Conservation (phyloP, 345 rosid species). For the Sisymbrium irio region DNA sequence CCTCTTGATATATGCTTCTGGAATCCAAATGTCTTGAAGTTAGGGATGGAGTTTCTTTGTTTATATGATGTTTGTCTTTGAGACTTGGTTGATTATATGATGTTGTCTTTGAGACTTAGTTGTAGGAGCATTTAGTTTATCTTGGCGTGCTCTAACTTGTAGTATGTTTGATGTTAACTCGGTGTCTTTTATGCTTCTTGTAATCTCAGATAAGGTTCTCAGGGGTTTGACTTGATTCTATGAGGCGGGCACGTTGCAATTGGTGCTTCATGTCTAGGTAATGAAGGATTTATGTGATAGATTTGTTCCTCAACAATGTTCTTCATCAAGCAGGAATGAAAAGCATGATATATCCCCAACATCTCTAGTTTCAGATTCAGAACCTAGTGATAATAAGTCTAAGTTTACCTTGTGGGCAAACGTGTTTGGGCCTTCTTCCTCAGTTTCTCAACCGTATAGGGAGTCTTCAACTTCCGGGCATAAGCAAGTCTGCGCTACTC, state of each 20-base stretch:
- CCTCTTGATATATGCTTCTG: background rate
- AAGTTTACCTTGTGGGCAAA: constrained; percentile 56
- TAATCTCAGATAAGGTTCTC: constrained; percentile 22
- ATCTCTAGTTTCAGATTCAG: constrained; percentile 50
- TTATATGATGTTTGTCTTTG: background rate
- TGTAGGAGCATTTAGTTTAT: background rate
- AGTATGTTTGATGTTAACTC: constrained; percentile 1
- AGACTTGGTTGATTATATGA: background rate
- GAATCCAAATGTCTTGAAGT: background rate
- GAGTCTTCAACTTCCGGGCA: constrained; percentile 48
- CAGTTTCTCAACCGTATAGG: constrained; percentile 51
- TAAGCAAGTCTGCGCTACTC: constrained; percentile 35
- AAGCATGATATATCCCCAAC: constrained; percentile 38
- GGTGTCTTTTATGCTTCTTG: background rate
- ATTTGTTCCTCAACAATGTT: constrained; percentile 41
- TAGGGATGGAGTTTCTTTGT: too few relatives aligned
- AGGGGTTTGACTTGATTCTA: constrained; percentile 17
- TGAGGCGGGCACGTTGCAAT: constrained; percentile 26
- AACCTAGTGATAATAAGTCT: constrained; percentile 43
- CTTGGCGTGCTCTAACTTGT: background rate
- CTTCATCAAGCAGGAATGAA: constrained; percentile 35
- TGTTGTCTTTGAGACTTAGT: background rate
- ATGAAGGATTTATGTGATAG: constrained; percentile 70
- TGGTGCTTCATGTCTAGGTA: constrained; percentile 47
- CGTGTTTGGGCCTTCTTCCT: constrained; percentile 64